These are phyloP conservation scores for Umbelopsis sp. DNA, from an alignment of 192 early-diverging fungal species.

Conservation along the genomic window DNA sequence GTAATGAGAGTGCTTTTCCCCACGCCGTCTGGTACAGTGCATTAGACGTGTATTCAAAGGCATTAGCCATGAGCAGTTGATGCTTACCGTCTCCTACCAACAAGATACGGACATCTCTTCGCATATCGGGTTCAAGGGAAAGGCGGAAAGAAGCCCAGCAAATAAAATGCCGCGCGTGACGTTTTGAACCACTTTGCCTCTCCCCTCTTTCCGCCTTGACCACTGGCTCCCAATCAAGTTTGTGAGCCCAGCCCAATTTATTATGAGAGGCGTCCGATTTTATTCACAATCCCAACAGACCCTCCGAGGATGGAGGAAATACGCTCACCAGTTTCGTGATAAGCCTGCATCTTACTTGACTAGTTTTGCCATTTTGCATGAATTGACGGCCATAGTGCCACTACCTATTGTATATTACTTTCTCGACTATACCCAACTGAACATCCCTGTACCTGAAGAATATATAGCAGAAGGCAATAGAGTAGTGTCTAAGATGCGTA, in stretches of 20 bases:
- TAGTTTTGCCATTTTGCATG: conserved; percentile 84
- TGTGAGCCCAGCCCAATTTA: too few species aligned
- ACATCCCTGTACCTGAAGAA: conserved; percentile 71
- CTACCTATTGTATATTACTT: conserved; percentile 73
- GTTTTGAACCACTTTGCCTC: conserved; percentile 3
- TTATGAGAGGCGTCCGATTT: conserved; percentile 11
- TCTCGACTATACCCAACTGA: conserved; percentile 53
- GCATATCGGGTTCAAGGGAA: conserved; percentile 51
- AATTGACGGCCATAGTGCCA: conserved; percentile 85
- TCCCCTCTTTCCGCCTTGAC: background rate
- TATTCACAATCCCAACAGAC: conserved; percentile 4
- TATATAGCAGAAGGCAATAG: conserved; percentile 64
- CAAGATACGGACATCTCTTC: conserved; percentile 90
- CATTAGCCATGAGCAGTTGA: background rate
- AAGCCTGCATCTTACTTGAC: conserved; percentile 71
- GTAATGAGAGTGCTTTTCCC: conserved; percentile 98
- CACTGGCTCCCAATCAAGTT: background rate
- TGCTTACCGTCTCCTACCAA: conserved; percentile 87
- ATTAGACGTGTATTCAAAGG: background rate
- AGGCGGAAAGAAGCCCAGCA: conserved; percentile 13
- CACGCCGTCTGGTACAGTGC: conserved; percentile 68
- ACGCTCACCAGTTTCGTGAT: conserved; percentile 59
- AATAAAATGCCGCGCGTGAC: conserved; percentile 16
- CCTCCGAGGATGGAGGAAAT: conserved; percentile 48
- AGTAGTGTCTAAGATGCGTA: conserved; percentile 57